Evolutionary conservation across 345 rosid genomes (phyloP), one percentile per base, ranked within the genome.

Genomic region (Melaleuca quinquenervia): DNA sequence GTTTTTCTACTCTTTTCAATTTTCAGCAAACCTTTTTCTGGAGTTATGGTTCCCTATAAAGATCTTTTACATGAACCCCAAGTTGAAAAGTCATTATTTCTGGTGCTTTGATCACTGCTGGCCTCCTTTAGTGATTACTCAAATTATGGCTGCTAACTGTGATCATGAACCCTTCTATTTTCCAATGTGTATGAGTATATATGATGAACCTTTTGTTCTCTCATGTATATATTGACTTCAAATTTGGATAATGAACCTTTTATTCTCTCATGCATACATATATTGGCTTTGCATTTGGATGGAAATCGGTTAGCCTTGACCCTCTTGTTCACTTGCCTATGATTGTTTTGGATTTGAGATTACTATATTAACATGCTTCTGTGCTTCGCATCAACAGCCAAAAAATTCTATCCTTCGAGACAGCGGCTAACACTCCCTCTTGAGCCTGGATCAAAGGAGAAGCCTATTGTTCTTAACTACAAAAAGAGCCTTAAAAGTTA

Each of bases 371-470:
- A 84, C 44, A 88, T 87, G 80, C 32, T 52, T 70, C 62, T 56
- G 48, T 75, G 49, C 56, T 70, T 89, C 84, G 52, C 51, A n/a
- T 84, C 60, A 85, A 90, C 94, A 97, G 99, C 95, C 85, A 97
- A 90, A 90, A 97, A 93, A 83, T 94, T 92, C 91, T 94, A 96
- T 87, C 99, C 99, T 53, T 96, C 99, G 32, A 96, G 99, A 86
- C 99, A 97, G 94, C 93, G 98, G 85, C 95, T 97, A 48, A 96
- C 98, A 44, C 96, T 97, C 29, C 98, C 99, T 0, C 90, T 96
- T 36, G 88, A 93, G 36, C 87, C 94, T 55, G 99, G 96, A 53
- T 93, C 96, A 3, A 97, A 92, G 88, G 98, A 92, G 82, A 94
- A 94, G 87, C 95, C 99, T 15, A 87, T 90, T 3, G 92, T 89